Conservation (phyloP, 2,329 filamentous ascomycete species). For the Lachnum nothofagi region DNA sequence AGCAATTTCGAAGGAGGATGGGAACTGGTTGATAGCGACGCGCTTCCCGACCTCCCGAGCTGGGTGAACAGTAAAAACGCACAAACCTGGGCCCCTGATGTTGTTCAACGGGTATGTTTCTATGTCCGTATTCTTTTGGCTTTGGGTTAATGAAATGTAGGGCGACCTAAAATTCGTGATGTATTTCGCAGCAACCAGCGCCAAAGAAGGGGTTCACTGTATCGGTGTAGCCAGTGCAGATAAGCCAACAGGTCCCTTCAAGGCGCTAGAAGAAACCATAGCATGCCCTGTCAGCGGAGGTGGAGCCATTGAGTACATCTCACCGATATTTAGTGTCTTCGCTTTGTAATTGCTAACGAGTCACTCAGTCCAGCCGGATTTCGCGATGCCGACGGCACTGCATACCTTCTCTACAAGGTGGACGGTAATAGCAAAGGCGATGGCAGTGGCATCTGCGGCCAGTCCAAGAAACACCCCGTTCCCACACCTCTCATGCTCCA, state of each 20-base stretch:
- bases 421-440: conserved; percentile 49
- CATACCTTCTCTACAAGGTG: conserved; percentile 60
- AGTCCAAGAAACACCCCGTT: conserved; percentile 36
- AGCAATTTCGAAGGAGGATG: background rate
- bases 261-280: conserved; percentile 26
- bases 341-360: too few relatives aligned
- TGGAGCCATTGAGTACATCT: conserved; percentile 51
- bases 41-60: background rate
- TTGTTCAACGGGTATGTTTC: background rate
- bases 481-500: conserved; percentile 55
- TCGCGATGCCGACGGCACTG: conserved; percentile 46
- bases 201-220: background rate
- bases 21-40: background rate
- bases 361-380: conserved; percentile 45
- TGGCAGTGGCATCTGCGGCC: conserved; percentile 40
- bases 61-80: background rate
- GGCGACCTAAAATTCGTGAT: background rate
- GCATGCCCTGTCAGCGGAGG: conserved; percentile 49
- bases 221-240: background rate
- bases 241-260: background rate
- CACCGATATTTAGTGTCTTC: too few relatives aligned
- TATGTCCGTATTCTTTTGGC: background rate
- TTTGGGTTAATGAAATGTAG: background rate
- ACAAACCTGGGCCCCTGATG: background rate
- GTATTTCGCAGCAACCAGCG: background rate